Evolutionary conservation across 345 rosid genomes (phyloP).

Genomic region (Nasturtium officinale): DNA sequence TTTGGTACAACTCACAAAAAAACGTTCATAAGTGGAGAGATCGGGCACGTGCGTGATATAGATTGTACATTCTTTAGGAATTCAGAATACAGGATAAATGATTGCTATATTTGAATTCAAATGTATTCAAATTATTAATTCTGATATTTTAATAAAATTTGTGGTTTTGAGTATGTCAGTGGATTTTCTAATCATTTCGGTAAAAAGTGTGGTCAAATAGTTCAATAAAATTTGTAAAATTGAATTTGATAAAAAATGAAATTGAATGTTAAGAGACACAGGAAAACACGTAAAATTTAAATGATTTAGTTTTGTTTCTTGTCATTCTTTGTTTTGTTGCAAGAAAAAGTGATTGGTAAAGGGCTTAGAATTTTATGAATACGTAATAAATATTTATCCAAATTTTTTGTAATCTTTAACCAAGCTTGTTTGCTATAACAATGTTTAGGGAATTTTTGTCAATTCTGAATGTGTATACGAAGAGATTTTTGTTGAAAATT

Average conservation of each 20-base stretch:
- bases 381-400: not conserved
- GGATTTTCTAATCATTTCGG: conserved; percentile 10
- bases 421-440: conserved; percentile 3
- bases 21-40: not conserved
- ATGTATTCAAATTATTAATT: not conserved
- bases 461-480: not conserved
- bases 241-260: not conserved
- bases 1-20: not conserved
- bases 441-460: not conserved
- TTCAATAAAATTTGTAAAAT: not conserved
- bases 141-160: not conserved
- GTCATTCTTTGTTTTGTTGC: not conserved
- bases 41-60: not conserved
- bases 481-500: not conserved
- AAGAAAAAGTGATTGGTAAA: not conserved
- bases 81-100: not conserved
- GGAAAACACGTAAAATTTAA: not conserved
- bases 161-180: not conserved
- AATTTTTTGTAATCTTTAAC: not conserved
- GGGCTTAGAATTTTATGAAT: not conserved
- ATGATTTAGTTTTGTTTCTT: not conserved
- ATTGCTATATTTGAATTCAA: not conserved
- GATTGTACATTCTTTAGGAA: not conserved
- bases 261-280: conserved; percentile 6
- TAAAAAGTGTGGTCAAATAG: conserved; percentile 3